A percentile compares a stretch with the other conserved stretches of the same genome.
phyloP scores from a whole-genome alignment of 2,329 filamentous ascomycete genomes.

The Fulvia fulva region DNA sequence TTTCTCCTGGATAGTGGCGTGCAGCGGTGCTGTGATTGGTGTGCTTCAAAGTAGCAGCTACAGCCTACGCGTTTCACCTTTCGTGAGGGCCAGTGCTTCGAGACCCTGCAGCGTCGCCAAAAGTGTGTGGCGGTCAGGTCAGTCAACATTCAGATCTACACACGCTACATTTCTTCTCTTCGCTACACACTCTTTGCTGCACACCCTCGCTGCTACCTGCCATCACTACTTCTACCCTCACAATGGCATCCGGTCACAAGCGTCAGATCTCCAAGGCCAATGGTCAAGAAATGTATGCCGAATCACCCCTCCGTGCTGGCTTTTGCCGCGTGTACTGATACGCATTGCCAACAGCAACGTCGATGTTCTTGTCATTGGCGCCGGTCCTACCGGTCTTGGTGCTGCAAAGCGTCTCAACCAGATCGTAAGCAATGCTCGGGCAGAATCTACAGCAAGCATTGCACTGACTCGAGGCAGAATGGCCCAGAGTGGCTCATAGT shows the following conservation, averaged over 20 bases:
- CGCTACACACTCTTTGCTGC: background rate
- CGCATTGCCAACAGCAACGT: conserved; percentile 62
- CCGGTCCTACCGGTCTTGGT: conserved; percentile 94
- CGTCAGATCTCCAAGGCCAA: conserved; percentile 32
- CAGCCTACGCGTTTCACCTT: background rate
- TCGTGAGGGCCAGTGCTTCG: too few species aligned
- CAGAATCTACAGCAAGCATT: background rate
- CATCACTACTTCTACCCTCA: background rate
- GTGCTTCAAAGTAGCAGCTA: background rate
- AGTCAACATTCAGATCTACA: too few species aligned
- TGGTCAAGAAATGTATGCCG: conserved; percentile 32
- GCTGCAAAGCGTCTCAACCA: conserved; percentile 97
- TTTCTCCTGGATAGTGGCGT: background rate
- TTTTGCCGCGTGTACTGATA: background rate
- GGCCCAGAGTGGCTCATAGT: conserved; percentile 94
- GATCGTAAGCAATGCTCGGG: conserved; percentile 59
- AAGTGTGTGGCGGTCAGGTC: too few species aligned
- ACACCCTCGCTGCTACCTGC: background rate
- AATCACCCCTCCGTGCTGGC: background rate
- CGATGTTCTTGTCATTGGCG: conserved; percentile 96
- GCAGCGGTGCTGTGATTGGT: background rate
- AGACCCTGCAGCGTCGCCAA: too few species aligned
- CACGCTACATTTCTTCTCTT: background rate
- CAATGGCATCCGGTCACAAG: conserved; percentile 25
- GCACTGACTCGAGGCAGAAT: conserved; percentile 53